Evolutionary conservation across 2,329 filamentous ascomycete species (phyloP).

Genomic region (Phialocephala sp.): DNA sequence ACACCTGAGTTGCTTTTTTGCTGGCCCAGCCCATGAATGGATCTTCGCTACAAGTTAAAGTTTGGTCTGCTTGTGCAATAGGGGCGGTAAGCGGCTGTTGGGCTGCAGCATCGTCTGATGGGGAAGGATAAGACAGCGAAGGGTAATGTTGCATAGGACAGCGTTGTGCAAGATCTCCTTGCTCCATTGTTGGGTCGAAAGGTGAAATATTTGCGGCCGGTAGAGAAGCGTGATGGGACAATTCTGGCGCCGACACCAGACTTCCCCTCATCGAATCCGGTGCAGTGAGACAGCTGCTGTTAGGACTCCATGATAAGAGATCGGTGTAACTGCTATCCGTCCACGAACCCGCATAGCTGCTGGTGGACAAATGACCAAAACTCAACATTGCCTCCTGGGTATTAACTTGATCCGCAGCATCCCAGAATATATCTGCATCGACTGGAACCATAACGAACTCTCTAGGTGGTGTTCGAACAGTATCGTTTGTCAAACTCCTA

Average conservation of each 20-base stretch:
- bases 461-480: not conserved
- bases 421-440: constrained; percentile 14
- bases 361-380: constrained; percentile 8
- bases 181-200: not conserved
- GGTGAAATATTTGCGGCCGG: not conserved
- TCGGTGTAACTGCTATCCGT: constrained; percentile 13
- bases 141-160: not conserved
- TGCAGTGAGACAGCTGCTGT: not conserved
- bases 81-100: not conserved
- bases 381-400: constrained; percentile 12
- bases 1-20: constrained; percentile 24
- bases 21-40: constrained; percentile 33
- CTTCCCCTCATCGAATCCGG: constrained; percentile 3
- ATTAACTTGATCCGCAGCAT: constrained; percentile 6
- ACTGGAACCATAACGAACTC: not conserved
- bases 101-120: not conserved
- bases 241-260: not conserved
- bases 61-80: not conserved
- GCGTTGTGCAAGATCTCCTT: not conserved
- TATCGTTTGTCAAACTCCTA: not conserved
- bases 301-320: constrained; percentile 13
- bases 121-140: not conserved
- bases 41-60: constrained; percentile 21
- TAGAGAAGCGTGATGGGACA: not conserved
- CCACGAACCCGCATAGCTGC: constrained; percentile 19